Evolutionary conservation across 306 rosid species (phyloP).

Genomic region (Vigna hirtella): DNA sequence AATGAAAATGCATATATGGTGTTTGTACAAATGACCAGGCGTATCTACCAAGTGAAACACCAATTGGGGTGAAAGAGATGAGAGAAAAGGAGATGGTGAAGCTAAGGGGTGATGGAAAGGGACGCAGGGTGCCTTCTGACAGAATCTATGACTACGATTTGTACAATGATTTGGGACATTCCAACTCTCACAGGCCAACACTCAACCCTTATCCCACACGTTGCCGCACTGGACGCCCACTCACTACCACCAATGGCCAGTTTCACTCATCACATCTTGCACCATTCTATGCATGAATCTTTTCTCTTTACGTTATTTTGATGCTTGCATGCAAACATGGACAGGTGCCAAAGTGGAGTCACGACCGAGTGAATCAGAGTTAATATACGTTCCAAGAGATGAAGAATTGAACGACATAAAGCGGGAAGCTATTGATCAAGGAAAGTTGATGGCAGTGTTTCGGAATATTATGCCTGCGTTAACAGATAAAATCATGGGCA

Average conservation of each 20-base stretch:
- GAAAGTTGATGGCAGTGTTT: constrained; percentile 43
- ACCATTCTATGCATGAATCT: background rate
- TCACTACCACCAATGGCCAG: constrained; percentile 17
- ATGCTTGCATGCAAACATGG: constrained; percentile 30
- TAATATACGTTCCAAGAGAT: constrained; percentile 57
- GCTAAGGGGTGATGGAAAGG: constrained; percentile 42
- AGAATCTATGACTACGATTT: constrained; percentile 52
- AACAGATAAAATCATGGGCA: constrained; percentile 25
- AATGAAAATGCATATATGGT: too few species aligned
- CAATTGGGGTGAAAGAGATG: constrained; percentile 34
- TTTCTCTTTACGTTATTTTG: background rate
- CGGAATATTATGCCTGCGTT: constrained; percentile 48
- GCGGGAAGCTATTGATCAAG: constrained; percentile 41
- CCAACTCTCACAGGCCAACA: constrained; percentile 35
- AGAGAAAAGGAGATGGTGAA: constrained; percentile 43
- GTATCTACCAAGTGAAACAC: constrained; percentile 48
- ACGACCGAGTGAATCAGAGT: constrained; percentile 18
- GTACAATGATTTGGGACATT: constrained; percentile 57
- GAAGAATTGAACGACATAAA: constrained; percentile 56
- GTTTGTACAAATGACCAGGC: constrained; percentile 26
- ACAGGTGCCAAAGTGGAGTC: constrained; percentile 49
- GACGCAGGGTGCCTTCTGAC: background rate
- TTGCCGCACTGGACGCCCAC: constrained; percentile 56
- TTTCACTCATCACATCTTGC: too few species aligned
- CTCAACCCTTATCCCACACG: constrained; percentile 60